phyloP scores from a whole-genome alignment of 2,329 filamentous ascomycete genomes.

The Fusarium chlamydosporum region DNA sequence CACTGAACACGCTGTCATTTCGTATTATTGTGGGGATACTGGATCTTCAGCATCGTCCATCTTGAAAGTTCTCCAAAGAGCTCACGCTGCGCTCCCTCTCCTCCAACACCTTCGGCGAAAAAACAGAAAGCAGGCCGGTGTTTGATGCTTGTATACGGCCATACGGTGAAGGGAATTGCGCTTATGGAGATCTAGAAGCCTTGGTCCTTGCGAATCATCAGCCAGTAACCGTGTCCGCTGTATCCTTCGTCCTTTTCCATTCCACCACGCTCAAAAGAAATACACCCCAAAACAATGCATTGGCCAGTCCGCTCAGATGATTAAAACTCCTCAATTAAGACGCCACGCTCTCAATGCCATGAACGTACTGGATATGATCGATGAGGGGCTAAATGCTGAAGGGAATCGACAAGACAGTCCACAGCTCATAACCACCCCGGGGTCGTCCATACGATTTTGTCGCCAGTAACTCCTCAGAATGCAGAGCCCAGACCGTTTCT shows the following conservation, averaged over 20 bases:
- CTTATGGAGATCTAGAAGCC: conserved; percentile 24
- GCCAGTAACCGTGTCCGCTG: conserved; percentile 8
- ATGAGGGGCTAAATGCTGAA: conserved; percentile 43
- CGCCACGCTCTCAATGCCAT: conserved; percentile 56
- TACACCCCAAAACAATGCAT: conserved; percentile 48
- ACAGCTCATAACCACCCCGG: conserved; percentile 22
- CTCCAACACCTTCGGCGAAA: conserved; percentile 1
- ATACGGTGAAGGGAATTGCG: conserved; percentile 1
- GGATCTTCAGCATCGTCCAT: not conserved
- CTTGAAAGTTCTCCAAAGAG: not conserved
- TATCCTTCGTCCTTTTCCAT: conserved; percentile 20
- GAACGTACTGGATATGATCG: conserved; percentile 49
- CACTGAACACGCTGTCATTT: conserved; percentile 3
- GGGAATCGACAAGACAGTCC: conserved; percentile 32
- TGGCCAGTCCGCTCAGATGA: conserved; percentile 42
- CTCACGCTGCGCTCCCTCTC: not conserved
- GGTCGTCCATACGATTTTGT: conserved; percentile 28
- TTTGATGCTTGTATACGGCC: conserved; percentile 2
- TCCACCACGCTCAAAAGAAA: conserved; percentile 43
- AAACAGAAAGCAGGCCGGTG: conserved; percentile 12
- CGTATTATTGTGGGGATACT: conserved; percentile 2
- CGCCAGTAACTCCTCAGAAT: conserved; percentile 67
- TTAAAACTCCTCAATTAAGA: conserved; percentile 51
- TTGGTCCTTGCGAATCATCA: conserved; percentile 13
- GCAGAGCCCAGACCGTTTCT: conserved; percentile 94